Conservation (phyloP, 1,139 yeast genomes). For the Debaryomyces nepalensis region DNA sequence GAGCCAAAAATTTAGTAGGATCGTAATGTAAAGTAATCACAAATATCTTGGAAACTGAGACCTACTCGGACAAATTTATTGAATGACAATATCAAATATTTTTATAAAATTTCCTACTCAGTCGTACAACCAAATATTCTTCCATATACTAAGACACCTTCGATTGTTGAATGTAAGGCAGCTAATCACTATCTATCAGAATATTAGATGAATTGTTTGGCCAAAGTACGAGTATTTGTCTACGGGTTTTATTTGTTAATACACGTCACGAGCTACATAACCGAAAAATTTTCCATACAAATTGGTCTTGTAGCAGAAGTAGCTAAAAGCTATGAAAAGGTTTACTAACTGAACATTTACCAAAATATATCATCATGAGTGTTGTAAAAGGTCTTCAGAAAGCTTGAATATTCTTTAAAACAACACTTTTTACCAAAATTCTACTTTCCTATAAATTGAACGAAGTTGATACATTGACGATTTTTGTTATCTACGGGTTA, state of each 20-base stretch:
- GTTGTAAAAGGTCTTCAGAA: too few relatives aligned
- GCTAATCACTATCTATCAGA: background rate
- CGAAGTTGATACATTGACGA: background rate
- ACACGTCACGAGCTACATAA: slow-evolving; percentile 8
- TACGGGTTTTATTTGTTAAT: slow-evolving; percentile 5
- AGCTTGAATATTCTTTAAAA: background rate
- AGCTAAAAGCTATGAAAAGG: too few relatives aligned
- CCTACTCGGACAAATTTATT: background rate
- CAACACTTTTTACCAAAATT: background rate
- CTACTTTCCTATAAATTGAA: background rate
- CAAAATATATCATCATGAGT: too few relatives aligned
- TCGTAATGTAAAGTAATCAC: slow-evolving; percentile 9
- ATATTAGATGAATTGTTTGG: background rate
- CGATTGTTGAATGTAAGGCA: background rate
- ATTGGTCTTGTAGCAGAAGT: too few relatives aligned
- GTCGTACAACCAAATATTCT: slow-evolving; percentile 4
- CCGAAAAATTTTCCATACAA: slow-evolving; percentile 9
- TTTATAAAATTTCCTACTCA: slow-evolving; percentile 1
- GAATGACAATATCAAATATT: background rate
- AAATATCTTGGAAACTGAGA: slow-evolving; percentile 9
- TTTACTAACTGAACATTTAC: too few relatives aligned
- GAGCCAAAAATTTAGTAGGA: slow-evolving; percentile 14
- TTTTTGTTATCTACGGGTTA: background rate
- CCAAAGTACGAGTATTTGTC: background rate
- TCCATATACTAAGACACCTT: background rate